Percentiles rank a stretch among this genome's conserved stretches.
These are phyloP conservation scores for Paracamarosporium sp. DNA, from an alignment of 2,329 filamentous ascomycete genomes.

Conservation along the genomic window DNA sequence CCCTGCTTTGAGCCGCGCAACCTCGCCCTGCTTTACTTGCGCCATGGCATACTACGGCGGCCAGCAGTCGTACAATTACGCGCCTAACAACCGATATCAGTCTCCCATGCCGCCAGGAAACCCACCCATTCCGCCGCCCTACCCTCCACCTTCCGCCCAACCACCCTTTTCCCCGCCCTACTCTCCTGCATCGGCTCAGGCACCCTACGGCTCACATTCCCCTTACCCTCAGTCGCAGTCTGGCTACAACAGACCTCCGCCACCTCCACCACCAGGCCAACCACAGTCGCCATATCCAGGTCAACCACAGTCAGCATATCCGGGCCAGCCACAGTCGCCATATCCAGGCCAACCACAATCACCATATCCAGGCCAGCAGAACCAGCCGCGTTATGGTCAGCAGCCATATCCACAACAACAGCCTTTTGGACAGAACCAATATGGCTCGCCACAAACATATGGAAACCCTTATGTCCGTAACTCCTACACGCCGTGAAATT, in stretches of 20 bases:
- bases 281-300: constrained; percentile 12
- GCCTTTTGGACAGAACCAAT: constrained; percentile 31
- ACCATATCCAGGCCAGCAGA: constrained; percentile 18
- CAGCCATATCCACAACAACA: constrained; percentile 36
- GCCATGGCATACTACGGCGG: constrained; percentile 39
- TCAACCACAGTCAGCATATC: constrained; percentile 17
- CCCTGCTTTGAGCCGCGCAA: neutral
- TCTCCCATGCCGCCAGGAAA: constrained; percentile 26
- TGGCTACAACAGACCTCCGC: neutral
- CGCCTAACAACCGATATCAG: constrained; percentile 37
- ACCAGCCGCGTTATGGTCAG: constrained; percentile 33
- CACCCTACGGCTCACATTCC: constrained; percentile 46
- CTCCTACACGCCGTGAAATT: neutral
- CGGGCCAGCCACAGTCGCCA: constrained; percentile 13
- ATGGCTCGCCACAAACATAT: constrained; percentile 41
- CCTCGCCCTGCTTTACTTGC: constrained; percentile 10
- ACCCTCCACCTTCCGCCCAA: constrained; percentile 44
- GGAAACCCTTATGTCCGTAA: constrained; percentile 37
- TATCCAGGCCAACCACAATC: neutral
- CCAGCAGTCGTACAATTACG: constrained; percentile 36
- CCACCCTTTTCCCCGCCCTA: constrained; percentile 28
- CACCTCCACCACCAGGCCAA: neutral
- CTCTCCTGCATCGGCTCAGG: constrained; percentile 51
- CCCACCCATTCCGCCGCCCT: constrained; percentile 37
- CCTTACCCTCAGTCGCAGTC: constrained; percentile 31